These are phyloP conservation scores for Solanum bulbocastanum DNA, from an alignment of 257 asterid genomes.

Conservation along the genomic window DNA sequence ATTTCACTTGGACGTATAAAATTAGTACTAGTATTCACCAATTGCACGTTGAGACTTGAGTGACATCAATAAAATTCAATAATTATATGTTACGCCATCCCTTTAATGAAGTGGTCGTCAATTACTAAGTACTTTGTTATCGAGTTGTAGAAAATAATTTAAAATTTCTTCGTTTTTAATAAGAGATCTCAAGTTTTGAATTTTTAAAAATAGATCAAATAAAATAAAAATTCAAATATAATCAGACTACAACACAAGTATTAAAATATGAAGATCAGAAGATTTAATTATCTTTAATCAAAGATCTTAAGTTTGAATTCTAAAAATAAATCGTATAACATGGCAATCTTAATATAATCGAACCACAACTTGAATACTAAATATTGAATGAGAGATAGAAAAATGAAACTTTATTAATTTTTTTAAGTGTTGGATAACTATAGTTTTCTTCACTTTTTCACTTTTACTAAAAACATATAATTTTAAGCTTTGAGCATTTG, in stretches of 20 bases:
- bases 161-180: background rate
- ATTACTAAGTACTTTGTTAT: background rate
- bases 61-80: background rate
- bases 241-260: background rate
- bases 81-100: background rate
- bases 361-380: too few species aligned
- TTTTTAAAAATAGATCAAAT: fast-evolving
- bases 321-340: too few species aligned
- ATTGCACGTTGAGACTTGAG: background rate
- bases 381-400: background rate
- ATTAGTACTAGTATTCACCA: background rate
- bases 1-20: background rate
- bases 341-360: too few species aligned
- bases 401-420: too few species aligned
- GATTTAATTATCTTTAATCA: too few species aligned
- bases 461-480: background rate
- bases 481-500: background rate
- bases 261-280: background rate
- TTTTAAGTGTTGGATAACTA: background rate
- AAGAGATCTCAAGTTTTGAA: background rate
- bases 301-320: fast-evolving
- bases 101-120: background rate
- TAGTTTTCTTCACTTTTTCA: background rate
- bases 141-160: background rate
- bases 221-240: fast-evolving